Conservation (phyloP, 2,329 filamentous ascomycete genomes). For the Harringtonia aguacate region DNA sequence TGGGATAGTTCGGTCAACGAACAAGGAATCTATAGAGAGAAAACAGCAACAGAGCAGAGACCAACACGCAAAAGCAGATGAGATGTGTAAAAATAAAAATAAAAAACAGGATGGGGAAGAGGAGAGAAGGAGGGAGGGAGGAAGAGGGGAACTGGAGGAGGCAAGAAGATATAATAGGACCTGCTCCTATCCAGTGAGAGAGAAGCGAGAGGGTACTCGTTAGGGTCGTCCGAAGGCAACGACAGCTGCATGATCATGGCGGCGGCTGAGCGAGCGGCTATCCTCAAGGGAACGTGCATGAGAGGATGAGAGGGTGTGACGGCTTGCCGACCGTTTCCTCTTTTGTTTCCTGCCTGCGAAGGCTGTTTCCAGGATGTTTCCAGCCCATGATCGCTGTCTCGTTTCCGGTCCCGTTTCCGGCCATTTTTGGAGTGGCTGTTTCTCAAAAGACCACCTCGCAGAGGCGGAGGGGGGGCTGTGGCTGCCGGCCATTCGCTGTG, state of each 20-base stretch:
- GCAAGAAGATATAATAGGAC: conserved; percentile 2
- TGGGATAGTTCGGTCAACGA: neutral
- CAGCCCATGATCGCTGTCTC: neutral
- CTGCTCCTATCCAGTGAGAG: neutral
- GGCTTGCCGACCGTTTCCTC: neutral
- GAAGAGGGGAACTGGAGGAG: conserved; percentile 1
- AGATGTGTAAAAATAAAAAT: conserved; percentile 20
- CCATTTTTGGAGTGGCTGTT: neutral
- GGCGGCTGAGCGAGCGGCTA: conserved; percentile 7
- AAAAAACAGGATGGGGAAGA: conserved; percentile 18
- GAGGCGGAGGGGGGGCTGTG: too few relatives aligned
- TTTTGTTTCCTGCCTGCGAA: neutral
- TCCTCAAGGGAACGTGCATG: neutral
- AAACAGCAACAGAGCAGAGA: neutral
- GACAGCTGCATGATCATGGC: neutral
- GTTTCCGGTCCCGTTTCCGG: neutral
- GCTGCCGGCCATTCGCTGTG: neutral
- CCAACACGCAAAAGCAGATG: conserved; percentile 9
- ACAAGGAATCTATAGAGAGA: neutral
- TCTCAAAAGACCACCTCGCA: neutral
- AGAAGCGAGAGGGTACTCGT: neutral
- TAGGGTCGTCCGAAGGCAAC: neutral
- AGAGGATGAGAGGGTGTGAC: too few relatives aligned
- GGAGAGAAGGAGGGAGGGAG: conserved; percentile 14
- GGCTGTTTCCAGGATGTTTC: neutral